Base-by-base conservation (phyloP, 805 yeast species). In the Saturnispora diversa region DNA sequence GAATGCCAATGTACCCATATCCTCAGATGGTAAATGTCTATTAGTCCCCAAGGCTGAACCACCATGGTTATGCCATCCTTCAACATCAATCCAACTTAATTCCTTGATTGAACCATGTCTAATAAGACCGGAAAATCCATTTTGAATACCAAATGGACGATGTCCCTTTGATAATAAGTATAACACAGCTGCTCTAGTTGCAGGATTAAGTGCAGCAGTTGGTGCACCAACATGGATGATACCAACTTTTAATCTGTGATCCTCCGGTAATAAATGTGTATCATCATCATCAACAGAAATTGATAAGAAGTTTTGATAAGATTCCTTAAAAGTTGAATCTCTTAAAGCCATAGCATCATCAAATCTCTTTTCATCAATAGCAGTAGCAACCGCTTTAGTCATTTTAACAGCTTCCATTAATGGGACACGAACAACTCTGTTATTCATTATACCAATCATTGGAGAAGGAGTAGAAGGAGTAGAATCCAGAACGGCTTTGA, bases 21-120 rank as follows among this genome's bases (percentile, higher is more conserved):
- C 97, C 40, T 75, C 80, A 24, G 71, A 67, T 16, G 98, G 98
- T 24, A 86, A 70, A 31, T 80, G 69, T 56, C 98, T 75, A 69
- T 92, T 92, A 25, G 98, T 92, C 53, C 99, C 99, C 47, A 92
- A 81, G 59, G 88, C 97, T 23, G 96, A 85, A 22, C 98, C 99
- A 54, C 98, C 99, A 44, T 74, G 55, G 45, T 81, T 77, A 59
- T 77, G 80, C 95, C 96, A 88, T 45, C 77, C 80, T 59, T 84
- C 94, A 43, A 87, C 84, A 53, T 84, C 88, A 45, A 80, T 64
- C 97, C 97, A 92, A 22, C 69, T 65, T 34, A 92, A 62, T 54
- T 75, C 76, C 40, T 72, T 68, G 21, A 92, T 80, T 6, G 92
- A 75, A 50, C 87, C 97, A 58, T 88, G 94, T 53, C 95, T 77